Conservation (phyloP, 2,329 filamentous ascomycete genomes). For the Capronia americana region DNA sequence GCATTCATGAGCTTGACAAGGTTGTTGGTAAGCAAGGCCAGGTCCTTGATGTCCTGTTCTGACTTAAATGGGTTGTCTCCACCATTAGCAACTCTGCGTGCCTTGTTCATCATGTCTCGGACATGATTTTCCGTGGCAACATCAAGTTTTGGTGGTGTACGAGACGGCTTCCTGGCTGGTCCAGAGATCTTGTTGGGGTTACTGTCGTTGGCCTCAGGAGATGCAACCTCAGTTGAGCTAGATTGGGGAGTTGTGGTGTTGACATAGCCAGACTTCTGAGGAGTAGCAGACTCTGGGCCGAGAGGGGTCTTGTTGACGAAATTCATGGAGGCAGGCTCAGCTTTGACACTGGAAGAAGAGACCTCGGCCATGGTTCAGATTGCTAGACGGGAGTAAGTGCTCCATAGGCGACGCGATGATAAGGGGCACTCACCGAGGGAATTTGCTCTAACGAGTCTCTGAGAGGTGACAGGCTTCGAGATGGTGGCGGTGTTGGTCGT, state of each 20-base stretch:
- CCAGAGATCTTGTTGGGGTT: neutral
- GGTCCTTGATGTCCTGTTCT: constrained; percentile 3
- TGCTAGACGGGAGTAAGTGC: neutral
- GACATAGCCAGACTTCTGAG: constrained; percentile 2
- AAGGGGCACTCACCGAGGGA: neutral
- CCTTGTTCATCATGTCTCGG: constrained; percentile 15
- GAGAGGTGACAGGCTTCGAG: neutral
- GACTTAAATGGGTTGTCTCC: constrained; percentile 1
- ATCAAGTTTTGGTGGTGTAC: constrained; percentile 9
- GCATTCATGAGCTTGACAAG: constrained; percentile 27
- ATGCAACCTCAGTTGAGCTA: neutral
- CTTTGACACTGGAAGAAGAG: constrained; percentile 5
- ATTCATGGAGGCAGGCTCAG: neutral
- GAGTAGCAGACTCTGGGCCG: constrained; percentile 1
- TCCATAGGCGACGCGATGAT: neutral
- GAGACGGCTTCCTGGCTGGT: constrained; percentile 3
- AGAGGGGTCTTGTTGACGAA: neutral
- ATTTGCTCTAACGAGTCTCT: neutral
- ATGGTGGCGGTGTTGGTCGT: neutral
- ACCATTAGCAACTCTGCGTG: constrained; percentile 4
- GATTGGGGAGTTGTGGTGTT: neutral
- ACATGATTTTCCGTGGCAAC: constrained; percentile 7
- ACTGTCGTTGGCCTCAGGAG: neutral
- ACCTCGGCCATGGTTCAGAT: neutral
- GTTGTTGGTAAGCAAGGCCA: constrained; percentile 19